phyloP scores from a whole-genome alignment of 768 basidiomycete genomes.

The Chalciporus pseudorubinellus region DNA sequence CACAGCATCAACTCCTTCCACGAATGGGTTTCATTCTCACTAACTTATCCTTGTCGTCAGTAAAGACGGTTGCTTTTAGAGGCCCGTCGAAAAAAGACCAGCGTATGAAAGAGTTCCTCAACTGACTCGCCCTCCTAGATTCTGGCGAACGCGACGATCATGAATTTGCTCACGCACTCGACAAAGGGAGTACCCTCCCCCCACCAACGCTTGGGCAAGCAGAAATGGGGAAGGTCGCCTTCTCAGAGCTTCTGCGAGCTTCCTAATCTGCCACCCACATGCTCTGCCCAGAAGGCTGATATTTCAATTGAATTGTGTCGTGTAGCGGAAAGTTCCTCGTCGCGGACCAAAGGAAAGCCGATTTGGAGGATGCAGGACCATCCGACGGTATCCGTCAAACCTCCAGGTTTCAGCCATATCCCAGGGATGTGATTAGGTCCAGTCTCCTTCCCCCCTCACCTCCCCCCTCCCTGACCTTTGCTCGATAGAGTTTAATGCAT shows the following conservation, averaged over 20 bases:
- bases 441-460: too few relatives aligned
- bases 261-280: not conserved
- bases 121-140: constrained; percentile 13
- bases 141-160: constrained; percentile 16
- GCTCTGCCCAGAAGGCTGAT: not conserved
- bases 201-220: constrained; percentile 20
- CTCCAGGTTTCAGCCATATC: not conserved
- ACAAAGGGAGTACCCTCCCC: constrained; percentile 27
- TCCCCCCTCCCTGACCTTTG: not conserved
- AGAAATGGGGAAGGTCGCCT: constrained; percentile 13
- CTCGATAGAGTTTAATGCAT: constrained; percentile 32
- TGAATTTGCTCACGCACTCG: constrained; percentile 30
- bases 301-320: not conserved
- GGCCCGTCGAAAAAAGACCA: constrained; percentile 2
- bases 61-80: not conserved
- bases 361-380: not conserved
- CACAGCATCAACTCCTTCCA: too few relatives aligned
- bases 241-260: constrained; percentile 13
- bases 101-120: not conserved
- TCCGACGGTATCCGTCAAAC: too few relatives aligned
- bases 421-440: not conserved
- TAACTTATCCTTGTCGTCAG: not conserved
- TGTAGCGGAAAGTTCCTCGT: constrained; percentile 14
- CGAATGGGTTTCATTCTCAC: constrained; percentile 10
- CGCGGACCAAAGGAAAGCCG: constrained; percentile 3